These are phyloP conservation scores for Gastrolobium bilobum DNA, from an alignment of 306 rosid genomes.

Conservation along the genomic window DNA sequence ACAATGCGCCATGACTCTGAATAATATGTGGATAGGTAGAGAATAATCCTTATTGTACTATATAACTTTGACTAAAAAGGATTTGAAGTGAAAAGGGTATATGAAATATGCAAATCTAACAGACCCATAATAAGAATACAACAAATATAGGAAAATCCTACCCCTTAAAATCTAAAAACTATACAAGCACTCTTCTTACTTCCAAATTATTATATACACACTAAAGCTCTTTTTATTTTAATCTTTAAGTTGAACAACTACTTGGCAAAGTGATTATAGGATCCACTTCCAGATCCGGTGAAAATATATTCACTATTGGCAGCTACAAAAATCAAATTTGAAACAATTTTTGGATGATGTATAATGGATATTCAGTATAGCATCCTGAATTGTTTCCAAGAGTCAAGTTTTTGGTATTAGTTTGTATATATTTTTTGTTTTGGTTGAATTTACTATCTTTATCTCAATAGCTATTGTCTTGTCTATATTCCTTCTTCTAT, in stretches of 20 bases:
- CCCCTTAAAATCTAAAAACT: background rate
- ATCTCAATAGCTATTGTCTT: background rate
- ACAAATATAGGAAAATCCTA: background rate
- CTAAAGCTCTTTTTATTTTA: background rate
- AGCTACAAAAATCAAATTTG: background rate
- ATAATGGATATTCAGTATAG: background rate
- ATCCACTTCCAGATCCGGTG: background rate
- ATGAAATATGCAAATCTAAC: background rate
- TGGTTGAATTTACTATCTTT: background rate
- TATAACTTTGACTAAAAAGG: background rate
- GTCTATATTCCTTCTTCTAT: background rate
- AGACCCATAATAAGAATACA: conserved; percentile 13
- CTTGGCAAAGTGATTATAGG: background rate
- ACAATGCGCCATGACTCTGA: background rate
- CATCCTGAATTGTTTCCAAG: background rate
- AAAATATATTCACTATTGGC: background rate
- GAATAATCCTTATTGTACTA: background rate
- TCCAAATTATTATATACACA: background rate
- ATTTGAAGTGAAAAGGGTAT: background rate
- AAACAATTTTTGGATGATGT: conserved; percentile 25
- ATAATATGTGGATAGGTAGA: background rate
- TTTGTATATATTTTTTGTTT: background rate
- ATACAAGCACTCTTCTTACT: background rate
- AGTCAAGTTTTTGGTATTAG: background rate
- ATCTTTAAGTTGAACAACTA: background rate